Evolutionary conservation across 2,329 filamentous ascomycete genomes (phyloP).

Genomic region (Clonostachys rhizophaga): DNA sequence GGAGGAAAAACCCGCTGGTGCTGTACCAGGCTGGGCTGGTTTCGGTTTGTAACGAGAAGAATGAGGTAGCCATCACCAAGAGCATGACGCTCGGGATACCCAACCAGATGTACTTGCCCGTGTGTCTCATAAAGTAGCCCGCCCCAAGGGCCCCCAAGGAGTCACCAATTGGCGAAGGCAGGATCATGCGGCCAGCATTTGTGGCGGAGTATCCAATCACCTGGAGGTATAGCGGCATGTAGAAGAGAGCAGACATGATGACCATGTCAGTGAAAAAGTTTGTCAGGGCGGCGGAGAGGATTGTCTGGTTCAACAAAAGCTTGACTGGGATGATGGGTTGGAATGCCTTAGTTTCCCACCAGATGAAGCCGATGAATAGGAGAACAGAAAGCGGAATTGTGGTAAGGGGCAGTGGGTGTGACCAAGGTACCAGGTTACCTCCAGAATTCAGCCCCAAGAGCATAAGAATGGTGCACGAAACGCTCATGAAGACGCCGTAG

Average conservation of each 20-base stretch:
- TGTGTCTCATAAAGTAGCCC: constrained; percentile 73
- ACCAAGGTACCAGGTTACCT: constrained; percentile 80
- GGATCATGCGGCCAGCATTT: constrained; percentile 63
- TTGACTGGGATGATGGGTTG: constrained; percentile 82
- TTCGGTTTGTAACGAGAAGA: constrained; percentile 50
- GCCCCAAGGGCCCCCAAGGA: constrained; percentile 64
- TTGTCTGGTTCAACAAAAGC: constrained; percentile 67
- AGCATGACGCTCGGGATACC: constrained; percentile 40
- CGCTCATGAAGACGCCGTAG: constrained; percentile 61
- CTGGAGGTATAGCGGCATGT: constrained; percentile 80
- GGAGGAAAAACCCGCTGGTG: constrained; percentile 64
- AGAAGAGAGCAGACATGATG: constrained; percentile 71
- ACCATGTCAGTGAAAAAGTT: constrained; percentile 78
- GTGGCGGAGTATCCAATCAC: constrained; percentile 69
- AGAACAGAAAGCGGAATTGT: constrained; percentile 63
- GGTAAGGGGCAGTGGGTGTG: constrained; percentile 69
- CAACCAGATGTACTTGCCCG: constrained; percentile 66
- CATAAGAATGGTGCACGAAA: constrained; percentile 65
- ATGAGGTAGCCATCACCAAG: constrained; percentile 39
- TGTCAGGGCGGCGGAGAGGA: constrained; percentile 69
- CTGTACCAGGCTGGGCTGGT: constrained; percentile 57
- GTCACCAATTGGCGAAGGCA: constrained; percentile 70
- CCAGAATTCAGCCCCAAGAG: constrained; percentile 78
- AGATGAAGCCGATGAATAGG: constrained; percentile 61
- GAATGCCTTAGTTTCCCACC: constrained; percentile 64